Percentiles rank a stretch among this genome's conserved stretches.
phyloP scores from a whole-genome alignment of 148 eudicot species.

The Rhododendron griersonianum region DNA sequence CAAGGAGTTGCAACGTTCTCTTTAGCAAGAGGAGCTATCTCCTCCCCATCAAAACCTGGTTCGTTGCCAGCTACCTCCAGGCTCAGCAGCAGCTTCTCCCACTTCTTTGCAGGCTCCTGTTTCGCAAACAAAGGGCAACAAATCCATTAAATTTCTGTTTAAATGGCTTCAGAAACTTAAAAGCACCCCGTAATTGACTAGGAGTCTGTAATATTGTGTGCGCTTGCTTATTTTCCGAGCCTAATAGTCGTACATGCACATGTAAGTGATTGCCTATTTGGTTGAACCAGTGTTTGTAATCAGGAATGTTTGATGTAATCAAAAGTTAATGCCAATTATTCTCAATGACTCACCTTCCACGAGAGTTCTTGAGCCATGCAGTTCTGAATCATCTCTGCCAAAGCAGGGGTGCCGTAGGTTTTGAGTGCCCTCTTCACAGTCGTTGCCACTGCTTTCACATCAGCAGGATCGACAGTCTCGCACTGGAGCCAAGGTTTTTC shows the following conservation, averaged over 20 bases:
- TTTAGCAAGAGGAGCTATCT: conserved; percentile 75
- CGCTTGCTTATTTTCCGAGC: neutral
- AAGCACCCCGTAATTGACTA: neutral
- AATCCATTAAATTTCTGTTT: neutral
- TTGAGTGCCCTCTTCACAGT: conserved; percentile 63
- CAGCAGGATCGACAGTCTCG: conserved; percentile 65
- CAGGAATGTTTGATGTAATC: neutral
- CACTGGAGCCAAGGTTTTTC: conserved; percentile 39
- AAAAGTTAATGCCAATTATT: neutral
- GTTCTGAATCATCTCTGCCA: conserved; percentile 68
- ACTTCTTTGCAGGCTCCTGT: conserved; percentile 79
- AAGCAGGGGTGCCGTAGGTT: conserved; percentile 55
- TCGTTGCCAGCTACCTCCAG: conserved; percentile 59
- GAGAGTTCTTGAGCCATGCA: conserved; percentile 93
- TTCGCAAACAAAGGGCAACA: neutral
- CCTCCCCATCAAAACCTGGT: conserved; percentile 72
- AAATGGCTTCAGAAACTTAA: neutral
- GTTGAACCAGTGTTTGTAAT: neutral
- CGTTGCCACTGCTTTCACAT: conserved; percentile 58
- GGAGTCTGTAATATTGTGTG: neutral
- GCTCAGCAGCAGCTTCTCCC: conserved; percentile 67
- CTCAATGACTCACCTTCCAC: conserved; percentile 67
- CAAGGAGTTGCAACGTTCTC: conserved; percentile 69
- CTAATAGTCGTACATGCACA: neutral
- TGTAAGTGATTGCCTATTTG: neutral